Conservation (phyloP, 306 rosid species). For the Gynostemma pentaphyllum region DNA sequence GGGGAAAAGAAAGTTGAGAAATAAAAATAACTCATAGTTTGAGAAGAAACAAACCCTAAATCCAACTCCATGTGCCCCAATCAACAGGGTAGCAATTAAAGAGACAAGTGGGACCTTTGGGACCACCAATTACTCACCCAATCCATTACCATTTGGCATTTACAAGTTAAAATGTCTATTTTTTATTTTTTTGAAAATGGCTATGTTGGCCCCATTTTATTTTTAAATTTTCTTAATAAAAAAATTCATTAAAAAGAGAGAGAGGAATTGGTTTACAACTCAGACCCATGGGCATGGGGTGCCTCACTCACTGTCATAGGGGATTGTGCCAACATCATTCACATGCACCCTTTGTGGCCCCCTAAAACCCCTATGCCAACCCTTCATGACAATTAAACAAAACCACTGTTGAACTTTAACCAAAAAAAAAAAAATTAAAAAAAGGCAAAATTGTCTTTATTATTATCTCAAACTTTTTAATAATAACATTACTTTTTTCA, state of each 20-base stretch:
- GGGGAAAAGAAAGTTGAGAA: no score
- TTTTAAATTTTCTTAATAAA: neutral
- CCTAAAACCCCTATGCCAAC: no score
- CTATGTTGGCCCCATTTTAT: neutral
- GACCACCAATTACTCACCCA: neutral
- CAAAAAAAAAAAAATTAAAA: no score
- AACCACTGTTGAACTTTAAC: no score
- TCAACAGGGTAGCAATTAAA: neutral
- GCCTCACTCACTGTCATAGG: neutral
- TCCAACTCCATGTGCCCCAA: neutral
- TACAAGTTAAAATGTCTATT: neutral
- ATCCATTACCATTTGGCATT: neutral
- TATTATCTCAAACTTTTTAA: no score
- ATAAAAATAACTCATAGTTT: neutral
- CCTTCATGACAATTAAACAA: no score
- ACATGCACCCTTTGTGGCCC: slow-evolving; percentile 19
- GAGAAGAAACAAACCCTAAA: neutral
- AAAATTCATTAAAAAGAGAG: neutral
- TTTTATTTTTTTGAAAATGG: neutral
- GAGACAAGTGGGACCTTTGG: neutral
- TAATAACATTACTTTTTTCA: no score
- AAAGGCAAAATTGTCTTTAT: no score
- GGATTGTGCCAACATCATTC: slow-evolving; percentile 14
- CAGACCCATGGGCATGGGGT: slow-evolving; percentile 31
- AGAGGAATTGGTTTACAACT: slow-evolving; percentile 28